Evolutionary conservation across 2,329 filamentous ascomycete species (phyloP), one percentile per base, ranked within the genome.

Genomic region (Sporothrix pseudoabietina): DNA sequence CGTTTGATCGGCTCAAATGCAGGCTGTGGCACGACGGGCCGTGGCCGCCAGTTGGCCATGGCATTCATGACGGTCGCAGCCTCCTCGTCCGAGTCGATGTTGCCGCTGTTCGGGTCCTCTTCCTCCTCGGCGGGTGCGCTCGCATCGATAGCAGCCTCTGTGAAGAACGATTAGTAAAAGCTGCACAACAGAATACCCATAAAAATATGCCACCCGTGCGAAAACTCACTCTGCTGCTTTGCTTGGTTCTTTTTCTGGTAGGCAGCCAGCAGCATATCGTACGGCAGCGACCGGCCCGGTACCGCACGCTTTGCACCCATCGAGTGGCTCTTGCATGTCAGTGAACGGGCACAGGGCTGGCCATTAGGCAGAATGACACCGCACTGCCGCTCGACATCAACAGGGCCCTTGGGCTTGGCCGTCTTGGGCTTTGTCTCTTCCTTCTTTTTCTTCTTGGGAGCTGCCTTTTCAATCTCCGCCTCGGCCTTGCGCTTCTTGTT

Each of bases 231-330:
- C 82, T 98, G 96, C 84, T 97, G 93, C 79, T 97, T 97, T 30
- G 96, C 96, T 82, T 98, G 96, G 78, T 99, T 99, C 86, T 98
- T 98, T 87, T 98, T 98, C 81, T 96, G 93, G 79, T 96, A 96
- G 8, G 92, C 91, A 16, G 92, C 90, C 52, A 98, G 86, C 54
- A 98, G 85, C 91, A 97, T 96, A 81, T 97, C 94, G 79, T 98
- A 98, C 1, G 94, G 94, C 74, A 97, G 83, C 61, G 92, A 96
- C 75, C 94, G 87, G 0, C 94, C 94, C 5, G 93, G 92, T 3
- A 98, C 94, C 0, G 92, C 92, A 77, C 94, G 88, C 82, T 98
- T 98, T 5, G 94, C 92, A 12, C 94, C 94, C 94, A 98, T 97
- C n/a, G 88, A 91, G 77, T 98, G 94, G 74, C 92, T 95, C 83